These are phyloP conservation scores for Meyerozyma carpophila DNA, from an alignment of 1,139 yeast genomes.

Conservation along the genomic window DNA sequence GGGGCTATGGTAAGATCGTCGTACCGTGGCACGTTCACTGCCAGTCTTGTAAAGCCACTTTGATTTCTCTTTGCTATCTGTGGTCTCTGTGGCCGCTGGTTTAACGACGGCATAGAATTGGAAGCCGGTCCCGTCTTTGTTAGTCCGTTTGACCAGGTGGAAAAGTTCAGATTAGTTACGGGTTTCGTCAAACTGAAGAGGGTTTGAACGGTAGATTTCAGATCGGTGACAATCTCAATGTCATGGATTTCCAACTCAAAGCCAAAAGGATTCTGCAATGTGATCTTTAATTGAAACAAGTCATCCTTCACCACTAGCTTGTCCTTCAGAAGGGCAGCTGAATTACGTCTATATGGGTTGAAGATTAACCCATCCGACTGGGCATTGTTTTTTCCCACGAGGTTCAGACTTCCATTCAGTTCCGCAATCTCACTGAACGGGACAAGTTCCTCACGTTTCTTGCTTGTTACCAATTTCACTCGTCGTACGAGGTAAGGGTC, in stretches of 20 bases:
- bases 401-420: slow-evolving; percentile 6
- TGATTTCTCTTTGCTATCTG: neutral
- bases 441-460: slow-evolving; percentile 22
- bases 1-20: slow-evolving; percentile 18
- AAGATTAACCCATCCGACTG: slow-evolving; percentile 19
- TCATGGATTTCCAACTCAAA: slow-evolving; percentile 65
- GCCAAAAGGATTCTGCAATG: slow-evolving; percentile 75
- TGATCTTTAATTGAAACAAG: slow-evolving; percentile 45
- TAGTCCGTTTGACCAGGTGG: neutral
- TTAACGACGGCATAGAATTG: neutral
- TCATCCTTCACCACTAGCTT: slow-evolving; percentile 51
- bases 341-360: slow-evolving; percentile 25
- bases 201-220: slow-evolving; percentile 24
- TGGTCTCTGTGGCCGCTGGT: neutral
- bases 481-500: slow-evolving; percentile 64
- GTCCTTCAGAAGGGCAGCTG: slow-evolving; percentile 17
- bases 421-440: slow-evolving; percentile 29
- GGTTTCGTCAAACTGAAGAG: slow-evolving; percentile 13
- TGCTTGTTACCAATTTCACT: slow-evolving; percentile 28
- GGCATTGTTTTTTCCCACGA: slow-evolving; percentile 5
- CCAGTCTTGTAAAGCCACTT: neutral
- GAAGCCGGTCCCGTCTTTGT: neutral
- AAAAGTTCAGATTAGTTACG: neutral
- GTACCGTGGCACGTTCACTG: neutral
- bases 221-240: slow-evolving; percentile 38